These are phyloP conservation scores for Triticum urartu DNA, from an alignment of 176 grass and related monocot genomes.

Conservation along the genomic window DNA sequence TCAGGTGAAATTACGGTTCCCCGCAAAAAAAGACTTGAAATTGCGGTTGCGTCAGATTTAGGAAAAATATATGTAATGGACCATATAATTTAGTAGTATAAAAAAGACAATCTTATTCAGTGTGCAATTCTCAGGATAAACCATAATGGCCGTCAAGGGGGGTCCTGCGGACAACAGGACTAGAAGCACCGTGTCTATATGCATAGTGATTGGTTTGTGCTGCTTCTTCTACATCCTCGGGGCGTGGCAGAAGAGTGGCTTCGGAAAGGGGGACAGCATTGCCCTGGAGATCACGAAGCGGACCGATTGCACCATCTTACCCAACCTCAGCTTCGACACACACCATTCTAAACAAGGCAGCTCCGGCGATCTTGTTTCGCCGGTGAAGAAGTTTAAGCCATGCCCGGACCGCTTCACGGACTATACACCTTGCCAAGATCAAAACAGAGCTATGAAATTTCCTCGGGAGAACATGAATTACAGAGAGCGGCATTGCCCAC, in stretches of 20 bases:
- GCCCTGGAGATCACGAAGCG: slow-evolving; percentile 83
- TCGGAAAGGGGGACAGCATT: slow-evolving; percentile 91
- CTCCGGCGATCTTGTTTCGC: slow-evolving; percentile 24
- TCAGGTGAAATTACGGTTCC: neutral
- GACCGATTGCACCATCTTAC: slow-evolving; percentile 78
- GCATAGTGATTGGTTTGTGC: slow-evolving; percentile 82
- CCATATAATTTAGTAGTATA: neutral
- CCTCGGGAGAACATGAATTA: slow-evolving; percentile 94
- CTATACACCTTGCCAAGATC: slow-evolving; percentile 88
- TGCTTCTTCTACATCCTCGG: slow-evolving; percentile 95
- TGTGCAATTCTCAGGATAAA: slow-evolving; percentile 23
- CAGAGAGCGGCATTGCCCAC: slow-evolving; percentile 85
- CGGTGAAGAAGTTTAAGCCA: slow-evolving; percentile 64
- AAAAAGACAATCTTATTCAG: neutral
- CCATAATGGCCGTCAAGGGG: slow-evolving; percentile 63
- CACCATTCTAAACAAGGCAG: slow-evolving; percentile 46
- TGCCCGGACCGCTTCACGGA: slow-evolving; percentile 60
- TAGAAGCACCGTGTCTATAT: slow-evolving; percentile 60
- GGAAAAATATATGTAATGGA: neutral
- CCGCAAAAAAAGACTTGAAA: neutral
- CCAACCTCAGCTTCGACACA: slow-evolving; percentile 70
- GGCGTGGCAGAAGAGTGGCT: slow-evolving; percentile 93
- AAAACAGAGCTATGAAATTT: slow-evolving; percentile 83
- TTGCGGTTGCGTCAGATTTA: neutral
- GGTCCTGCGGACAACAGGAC: slow-evolving; percentile 66